A percentile compares a stretch with the other conserved stretches of the same genome.
Evolutionary conservation across 1,139 yeast genomes (phyloP).

Genomic region (Spathaspora sp.): DNA sequence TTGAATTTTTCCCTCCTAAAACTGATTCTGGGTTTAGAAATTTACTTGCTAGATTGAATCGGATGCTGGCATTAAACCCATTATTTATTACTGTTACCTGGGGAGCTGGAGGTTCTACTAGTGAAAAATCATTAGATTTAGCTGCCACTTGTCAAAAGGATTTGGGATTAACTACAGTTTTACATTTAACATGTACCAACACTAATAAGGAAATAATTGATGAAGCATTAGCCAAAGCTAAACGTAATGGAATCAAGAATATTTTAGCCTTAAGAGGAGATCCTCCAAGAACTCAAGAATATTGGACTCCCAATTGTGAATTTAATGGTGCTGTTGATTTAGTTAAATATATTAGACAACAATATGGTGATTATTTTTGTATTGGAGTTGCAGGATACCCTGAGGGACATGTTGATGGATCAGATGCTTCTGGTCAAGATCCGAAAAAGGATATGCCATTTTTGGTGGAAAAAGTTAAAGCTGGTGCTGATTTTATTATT

Average conservation of each 20-base stretch:
- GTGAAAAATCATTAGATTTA: constrained; percentile 79
- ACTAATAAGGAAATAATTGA: constrained; percentile 78
- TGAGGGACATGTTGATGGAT: constrained; percentile 91
- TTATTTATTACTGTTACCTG: constrained; percentile 90
- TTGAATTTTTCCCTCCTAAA: constrained; percentile 97
- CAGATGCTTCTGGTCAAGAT: constrained; percentile 61
- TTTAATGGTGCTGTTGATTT: constrained; percentile 80
- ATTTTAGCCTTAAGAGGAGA: constrained; percentile 94
- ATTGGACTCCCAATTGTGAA: constrained; percentile 56
- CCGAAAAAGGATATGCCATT: constrained; percentile 67
- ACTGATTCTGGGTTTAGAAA: constrained; percentile 86
- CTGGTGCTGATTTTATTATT: constrained; percentile 48
- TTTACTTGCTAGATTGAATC: constrained; percentile 76
- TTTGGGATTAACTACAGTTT: constrained; percentile 79
- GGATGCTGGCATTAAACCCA: constrained; percentile 89
- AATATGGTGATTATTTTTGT: constrained; percentile 76
- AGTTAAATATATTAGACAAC: constrained; percentile 67
- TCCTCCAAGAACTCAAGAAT: constrained; percentile 85
- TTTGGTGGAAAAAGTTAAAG: constrained; percentile 53
- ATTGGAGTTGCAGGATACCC: constrained; percentile 95
- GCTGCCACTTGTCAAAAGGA: constrained; percentile 77
- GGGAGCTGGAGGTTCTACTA: constrained; percentile 98
- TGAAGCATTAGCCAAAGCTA: constrained; percentile 73
- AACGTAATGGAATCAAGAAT: constrained; percentile 73
- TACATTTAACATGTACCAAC: constrained; percentile 95